A percentile compares a stretch with the other conserved stretches of the same genome.
Conservation (phyloP, 148 eudicot species). For the Heliosperma pusillum region DNA sequence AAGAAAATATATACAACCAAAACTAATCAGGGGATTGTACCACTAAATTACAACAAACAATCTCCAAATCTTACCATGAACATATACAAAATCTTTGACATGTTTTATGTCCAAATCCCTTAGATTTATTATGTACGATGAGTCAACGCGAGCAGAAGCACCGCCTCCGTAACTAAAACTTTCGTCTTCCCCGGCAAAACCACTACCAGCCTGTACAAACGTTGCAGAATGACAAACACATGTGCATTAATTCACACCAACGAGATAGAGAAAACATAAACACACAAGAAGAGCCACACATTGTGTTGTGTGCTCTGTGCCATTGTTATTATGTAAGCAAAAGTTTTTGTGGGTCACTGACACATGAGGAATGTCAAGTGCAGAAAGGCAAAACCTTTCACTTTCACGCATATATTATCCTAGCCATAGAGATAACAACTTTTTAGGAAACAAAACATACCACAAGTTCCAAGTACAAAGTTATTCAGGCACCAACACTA, state of each 20-base stretch:
- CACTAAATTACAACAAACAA: background rate
- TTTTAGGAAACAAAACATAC: background rate
- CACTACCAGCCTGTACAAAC: constrained; percentile 65
- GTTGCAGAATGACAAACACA: constrained; percentile 10
- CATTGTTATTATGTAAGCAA: background rate
- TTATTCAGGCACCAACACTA: background rate
- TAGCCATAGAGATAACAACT: background rate
- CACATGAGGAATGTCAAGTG: too few species aligned
- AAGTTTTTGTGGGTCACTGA: too few species aligned
- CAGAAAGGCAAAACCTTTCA: background rate
- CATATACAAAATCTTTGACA: constrained; percentile 84
- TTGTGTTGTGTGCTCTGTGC: background rate
- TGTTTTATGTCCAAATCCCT: constrained; percentile 87
- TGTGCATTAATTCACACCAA: background rate
- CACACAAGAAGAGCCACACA: background rate
- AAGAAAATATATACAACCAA: background rate
- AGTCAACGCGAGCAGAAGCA: constrained; percentile 69
- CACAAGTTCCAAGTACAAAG: too few species aligned
- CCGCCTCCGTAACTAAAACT: constrained; percentile 47
- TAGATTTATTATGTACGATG: constrained; percentile 68
- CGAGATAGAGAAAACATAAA: background rate
- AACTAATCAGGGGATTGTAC: constrained; percentile 1
- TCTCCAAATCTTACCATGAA: constrained; percentile 60
- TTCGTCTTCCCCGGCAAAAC: constrained; percentile 76
- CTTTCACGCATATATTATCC: background rate